phyloP scores from a whole-genome alignment of 257 asterid genomes.

The Phtheirospermum japonicum region DNA sequence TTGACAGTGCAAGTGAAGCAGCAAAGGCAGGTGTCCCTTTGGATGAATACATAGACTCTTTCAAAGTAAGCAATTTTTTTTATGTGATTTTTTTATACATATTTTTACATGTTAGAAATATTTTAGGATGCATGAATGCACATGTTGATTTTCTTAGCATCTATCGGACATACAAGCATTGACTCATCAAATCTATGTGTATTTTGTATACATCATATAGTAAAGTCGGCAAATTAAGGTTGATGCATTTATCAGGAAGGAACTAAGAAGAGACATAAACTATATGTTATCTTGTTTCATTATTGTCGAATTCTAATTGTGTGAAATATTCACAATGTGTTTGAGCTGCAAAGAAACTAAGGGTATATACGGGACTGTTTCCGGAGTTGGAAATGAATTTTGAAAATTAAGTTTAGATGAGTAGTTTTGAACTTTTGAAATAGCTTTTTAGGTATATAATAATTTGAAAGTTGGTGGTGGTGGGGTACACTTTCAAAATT shows the following conservation, averaged over 20 bases:
- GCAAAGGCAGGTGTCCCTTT: conserved; percentile 80
- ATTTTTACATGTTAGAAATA: neutral
- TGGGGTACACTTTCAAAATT: too few species aligned
- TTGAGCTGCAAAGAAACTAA: neutral
- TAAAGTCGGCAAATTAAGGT: neutral
- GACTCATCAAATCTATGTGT: neutral
- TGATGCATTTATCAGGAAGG: conserved; percentile 8
- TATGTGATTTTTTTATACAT: neutral
- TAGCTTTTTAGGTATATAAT: too few species aligned
- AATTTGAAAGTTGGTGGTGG: too few species aligned
- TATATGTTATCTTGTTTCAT: neutral
- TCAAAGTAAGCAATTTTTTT: conserved; percentile 40
- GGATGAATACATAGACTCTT: conserved; percentile 48
- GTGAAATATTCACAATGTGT: neutral
- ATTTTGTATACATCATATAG: neutral
- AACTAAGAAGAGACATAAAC: neutral
- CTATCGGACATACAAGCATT: neutral
- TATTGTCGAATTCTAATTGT: neutral
- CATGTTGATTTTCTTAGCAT: conserved; percentile 4
- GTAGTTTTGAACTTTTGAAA: too few species aligned
- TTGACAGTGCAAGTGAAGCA: conserved; percentile 79
- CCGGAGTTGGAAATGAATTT: too few species aligned
- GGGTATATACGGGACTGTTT: too few species aligned
- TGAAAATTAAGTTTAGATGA: too few species aligned
- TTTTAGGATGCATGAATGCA: neutral